Evolutionary conservation across 495 filamentous ascomycete genomes (phyloP).

Genomic region (Penicillium dipodomyicola): DNA sequence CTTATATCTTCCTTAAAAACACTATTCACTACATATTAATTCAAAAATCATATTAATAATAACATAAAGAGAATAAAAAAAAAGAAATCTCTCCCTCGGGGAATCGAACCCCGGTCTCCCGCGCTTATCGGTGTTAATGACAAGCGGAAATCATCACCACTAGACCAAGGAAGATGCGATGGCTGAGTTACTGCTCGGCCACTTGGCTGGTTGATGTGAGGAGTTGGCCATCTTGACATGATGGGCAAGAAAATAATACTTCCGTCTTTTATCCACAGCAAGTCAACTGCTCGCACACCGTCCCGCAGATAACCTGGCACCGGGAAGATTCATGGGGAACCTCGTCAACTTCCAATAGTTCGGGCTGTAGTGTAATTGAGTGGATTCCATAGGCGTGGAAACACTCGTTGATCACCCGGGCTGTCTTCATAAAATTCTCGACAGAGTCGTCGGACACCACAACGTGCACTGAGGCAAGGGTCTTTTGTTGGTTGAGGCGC

Average conservation of each 20-base stretch:
- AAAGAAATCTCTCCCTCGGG: conserved; percentile 40
- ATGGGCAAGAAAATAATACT: too few relatives aligned
- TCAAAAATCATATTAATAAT: neutral
- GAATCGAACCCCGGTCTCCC: conserved; percentile 57
- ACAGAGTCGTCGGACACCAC: conserved; percentile 39
- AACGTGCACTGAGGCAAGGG: conserved; percentile 50
- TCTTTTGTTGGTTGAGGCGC: conserved; percentile 51
- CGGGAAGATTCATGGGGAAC: conserved; percentile 10
- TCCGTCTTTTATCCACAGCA: conserved; percentile 25
- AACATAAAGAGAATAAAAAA: neutral
- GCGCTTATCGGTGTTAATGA: conserved; percentile 44
- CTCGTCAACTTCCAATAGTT: conserved; percentile 22
- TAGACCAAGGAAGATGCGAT: conserved; percentile 43
- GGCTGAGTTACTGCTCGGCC: conserved; percentile 31
- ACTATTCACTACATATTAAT: too few relatives aligned
- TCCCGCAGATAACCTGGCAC: conserved; percentile 37
- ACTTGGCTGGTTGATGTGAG: conserved; percentile 23
- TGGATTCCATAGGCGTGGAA: conserved; percentile 55
- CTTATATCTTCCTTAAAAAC: too few relatives aligned
- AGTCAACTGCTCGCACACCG: conserved; percentile 32
- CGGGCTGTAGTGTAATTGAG: conserved; percentile 51
- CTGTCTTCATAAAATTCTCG: conserved; percentile 36
- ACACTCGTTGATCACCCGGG: conserved; percentile 46
- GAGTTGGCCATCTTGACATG: neutral
- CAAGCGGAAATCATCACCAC: conserved; percentile 58